phyloP scores from a whole-genome alignment of 176 grass and related monocot genomes.

The Chloris gayana region DNA sequence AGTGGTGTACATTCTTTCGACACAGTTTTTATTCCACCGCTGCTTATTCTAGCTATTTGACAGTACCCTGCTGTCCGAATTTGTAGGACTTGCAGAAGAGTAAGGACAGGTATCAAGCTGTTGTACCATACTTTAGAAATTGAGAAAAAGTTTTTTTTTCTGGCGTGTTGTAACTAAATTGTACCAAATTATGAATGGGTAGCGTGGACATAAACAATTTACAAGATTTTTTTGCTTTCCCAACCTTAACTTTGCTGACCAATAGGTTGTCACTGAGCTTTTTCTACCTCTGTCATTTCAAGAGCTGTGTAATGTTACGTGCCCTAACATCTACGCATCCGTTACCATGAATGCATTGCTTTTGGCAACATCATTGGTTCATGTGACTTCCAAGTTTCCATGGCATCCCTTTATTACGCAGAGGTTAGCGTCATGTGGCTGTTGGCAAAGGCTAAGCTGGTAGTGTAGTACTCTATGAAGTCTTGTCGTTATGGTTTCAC shows the following conservation, averaged over 20 bases:
- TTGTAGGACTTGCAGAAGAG: neutral
- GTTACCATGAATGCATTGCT: neutral
- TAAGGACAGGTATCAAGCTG: neutral
- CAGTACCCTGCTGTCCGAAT: neutral
- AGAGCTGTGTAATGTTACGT: slow-evolving; percentile 12
- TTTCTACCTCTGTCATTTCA: neutral
- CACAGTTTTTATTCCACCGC: neutral
- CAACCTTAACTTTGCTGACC: neutral
- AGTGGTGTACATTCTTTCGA: neutral
- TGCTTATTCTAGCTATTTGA: neutral
- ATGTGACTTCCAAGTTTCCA: neutral
- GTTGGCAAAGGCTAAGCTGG: slow-evolving; percentile 7
- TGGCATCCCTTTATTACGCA: slow-evolving; percentile 18
- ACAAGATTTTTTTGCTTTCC: neutral
- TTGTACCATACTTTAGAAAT: neutral
- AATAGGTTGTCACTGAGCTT: neutral
- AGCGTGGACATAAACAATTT: no score
- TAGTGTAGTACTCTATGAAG: neutral
- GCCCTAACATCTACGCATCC: slow-evolving; percentile 37
- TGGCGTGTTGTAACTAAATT: neutral
- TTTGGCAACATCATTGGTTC: slow-evolving; percentile 20
- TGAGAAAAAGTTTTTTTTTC: neutral
- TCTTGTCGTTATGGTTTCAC: neutral
- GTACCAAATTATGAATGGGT: neutral
- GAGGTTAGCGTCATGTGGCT: slow-evolving; percentile 32